A percentile compares a stretch with the other conserved stretches of the same genome.
Conservation (phyloP, 768 basidiomycete genomes). For the Tricholoma furcatifolium region DNA sequence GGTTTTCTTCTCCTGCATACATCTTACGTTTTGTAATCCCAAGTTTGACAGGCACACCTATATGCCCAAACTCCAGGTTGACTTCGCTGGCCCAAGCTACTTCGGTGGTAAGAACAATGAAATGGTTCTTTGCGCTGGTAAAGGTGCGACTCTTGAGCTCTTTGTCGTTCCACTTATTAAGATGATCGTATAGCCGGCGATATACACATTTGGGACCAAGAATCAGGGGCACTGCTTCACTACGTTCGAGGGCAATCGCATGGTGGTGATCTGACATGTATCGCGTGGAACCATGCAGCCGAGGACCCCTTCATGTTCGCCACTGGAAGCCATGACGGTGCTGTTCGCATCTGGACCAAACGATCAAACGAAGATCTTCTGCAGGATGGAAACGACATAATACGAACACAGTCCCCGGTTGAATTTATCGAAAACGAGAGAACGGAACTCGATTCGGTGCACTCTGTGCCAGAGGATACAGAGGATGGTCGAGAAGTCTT, state of each 20-base stretch:
- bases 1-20: conserved; percentile 10
- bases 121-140: conserved; percentile 74
- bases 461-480: conserved; percentile 6
- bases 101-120: conserved; percentile 82
- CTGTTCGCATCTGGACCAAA: conserved; percentile 70
- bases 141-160: conserved; percentile 42
- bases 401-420: conserved; percentile 19
- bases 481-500: background rate
- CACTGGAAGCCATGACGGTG: conserved; percentile 77
- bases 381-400: conserved; percentile 8
- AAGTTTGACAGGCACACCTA: conserved; percentile 58
- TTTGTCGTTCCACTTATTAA: background rate
- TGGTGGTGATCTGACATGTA: conserved; percentile 72
- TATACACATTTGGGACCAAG: conserved; percentile 85
- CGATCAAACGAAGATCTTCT: conserved; percentile 20
- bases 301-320: conserved; percentile 73
- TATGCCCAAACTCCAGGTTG: conserved; percentile 62
- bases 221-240: conserved; percentile 71
- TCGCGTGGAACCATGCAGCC: conserved; percentile 75
- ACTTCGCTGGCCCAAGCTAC: conserved; percentile 81
- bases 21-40: conserved; percentile 6
- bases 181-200: conserved; percentile 56
- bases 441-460: conserved; percentile 1
- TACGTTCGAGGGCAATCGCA: conserved; percentile 62
- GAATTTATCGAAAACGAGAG: conserved; percentile 16